Evolutionary conservation across 2,329 filamentous ascomycete genomes (phyloP).

Genomic region (Tetracladium maxilliforme): DNA sequence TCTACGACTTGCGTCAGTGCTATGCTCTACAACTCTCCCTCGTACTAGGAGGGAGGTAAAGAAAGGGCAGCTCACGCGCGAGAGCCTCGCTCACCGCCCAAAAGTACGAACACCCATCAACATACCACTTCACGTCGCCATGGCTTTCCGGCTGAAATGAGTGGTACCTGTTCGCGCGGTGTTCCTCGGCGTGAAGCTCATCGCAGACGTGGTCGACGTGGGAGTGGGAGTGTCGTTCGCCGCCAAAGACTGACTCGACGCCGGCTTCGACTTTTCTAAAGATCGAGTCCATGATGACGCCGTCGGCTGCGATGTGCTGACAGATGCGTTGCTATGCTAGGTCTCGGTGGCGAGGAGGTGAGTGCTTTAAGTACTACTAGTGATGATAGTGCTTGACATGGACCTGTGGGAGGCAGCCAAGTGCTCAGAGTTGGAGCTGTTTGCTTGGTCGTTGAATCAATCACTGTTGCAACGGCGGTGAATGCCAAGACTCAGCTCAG

Average conservation of each 20-base stretch:
- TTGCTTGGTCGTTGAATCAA: no score
- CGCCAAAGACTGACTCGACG: conserved; percentile 22
- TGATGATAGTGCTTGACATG: no score
- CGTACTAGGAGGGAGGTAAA: neutral
- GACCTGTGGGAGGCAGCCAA: no score
- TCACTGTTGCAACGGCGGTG: no score
- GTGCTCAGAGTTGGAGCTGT: no score
- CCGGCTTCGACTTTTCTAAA: conserved; percentile 20
- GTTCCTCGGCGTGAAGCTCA: conserved; percentile 21
- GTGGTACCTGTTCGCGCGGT: conserved; percentile 36
- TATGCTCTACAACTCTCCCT: neutral
- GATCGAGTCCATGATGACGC: conserved; percentile 21
- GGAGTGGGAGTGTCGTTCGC: conserved; percentile 29
- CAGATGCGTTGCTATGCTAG: no score
- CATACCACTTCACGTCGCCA: conserved; percentile 71
- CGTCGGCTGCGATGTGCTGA: no score
- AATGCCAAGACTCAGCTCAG: no score
- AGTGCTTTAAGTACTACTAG: no score
- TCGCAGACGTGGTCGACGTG: conserved; percentile 23
- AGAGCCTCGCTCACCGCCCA: conserved; percentile 71
- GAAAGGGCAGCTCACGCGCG: conserved; percentile 36
- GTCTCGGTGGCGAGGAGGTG: no score
- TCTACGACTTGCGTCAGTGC: conserved; percentile 24
- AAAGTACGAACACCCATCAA: conserved; percentile 74
- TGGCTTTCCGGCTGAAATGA: conserved; percentile 62